phyloP scores from a whole-genome alignment of 805 yeast genomes.

The Helenozyma baotianmanensis region DNA sequence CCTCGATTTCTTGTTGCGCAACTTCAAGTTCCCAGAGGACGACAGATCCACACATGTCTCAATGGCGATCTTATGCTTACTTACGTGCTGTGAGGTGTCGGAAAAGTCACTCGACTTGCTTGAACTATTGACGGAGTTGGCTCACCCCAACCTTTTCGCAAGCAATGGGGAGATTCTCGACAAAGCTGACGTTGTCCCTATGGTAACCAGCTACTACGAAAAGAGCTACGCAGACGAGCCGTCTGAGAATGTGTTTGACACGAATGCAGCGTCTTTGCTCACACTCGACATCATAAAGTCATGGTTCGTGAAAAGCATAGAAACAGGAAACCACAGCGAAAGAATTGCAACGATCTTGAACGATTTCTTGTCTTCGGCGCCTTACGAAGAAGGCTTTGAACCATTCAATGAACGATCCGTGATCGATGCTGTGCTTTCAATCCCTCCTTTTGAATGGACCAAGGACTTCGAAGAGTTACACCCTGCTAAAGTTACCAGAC shows the following conservation, averaged over 20 bases:
- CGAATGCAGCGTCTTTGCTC: too few species aligned
- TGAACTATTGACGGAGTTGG: conserved; percentile 41
- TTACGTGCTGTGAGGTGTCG: conserved; percentile 22
- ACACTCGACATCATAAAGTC: too few species aligned
- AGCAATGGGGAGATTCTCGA: not conserved
- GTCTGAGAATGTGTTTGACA: too few species aligned
- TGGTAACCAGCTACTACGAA: too few species aligned
- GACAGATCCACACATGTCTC: conserved; percentile 85
- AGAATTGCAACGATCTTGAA: conserved; percentile 4
- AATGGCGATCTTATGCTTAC: conserved; percentile 48
- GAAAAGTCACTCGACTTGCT: conserved; percentile 37
- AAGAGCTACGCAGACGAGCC: too few species aligned
- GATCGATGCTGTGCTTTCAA: conserved; percentile 12
- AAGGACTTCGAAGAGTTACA: not conserved
- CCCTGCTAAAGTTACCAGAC: not conserved
- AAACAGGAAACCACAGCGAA: too few species aligned
- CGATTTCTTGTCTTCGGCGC: conserved; percentile 18
- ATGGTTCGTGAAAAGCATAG: too few species aligned
- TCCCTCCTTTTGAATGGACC: conserved; percentile 2
- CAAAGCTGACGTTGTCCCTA: too few species aligned
- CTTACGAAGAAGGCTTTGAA: conserved; percentile 8
- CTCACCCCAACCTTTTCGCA: conserved; percentile 60
- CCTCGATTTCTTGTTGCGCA: conserved; percentile 53
- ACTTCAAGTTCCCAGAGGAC: conserved; percentile 78
- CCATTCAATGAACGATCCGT: conserved; percentile 8